Conservation (phyloP, 768 basidiomycete species). For the Candolleomyces eurysporus region DNA sequence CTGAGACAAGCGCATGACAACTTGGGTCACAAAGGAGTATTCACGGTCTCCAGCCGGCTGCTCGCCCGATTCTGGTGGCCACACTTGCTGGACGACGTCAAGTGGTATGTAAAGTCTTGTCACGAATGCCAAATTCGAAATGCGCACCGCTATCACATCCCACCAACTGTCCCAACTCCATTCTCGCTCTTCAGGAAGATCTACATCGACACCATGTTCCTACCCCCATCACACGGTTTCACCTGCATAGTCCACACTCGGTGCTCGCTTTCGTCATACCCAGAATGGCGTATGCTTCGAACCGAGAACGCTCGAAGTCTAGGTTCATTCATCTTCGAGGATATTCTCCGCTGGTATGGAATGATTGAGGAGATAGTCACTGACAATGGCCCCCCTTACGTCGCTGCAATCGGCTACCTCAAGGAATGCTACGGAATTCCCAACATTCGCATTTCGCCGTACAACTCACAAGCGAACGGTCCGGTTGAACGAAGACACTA, state of each 20-base stretch:
- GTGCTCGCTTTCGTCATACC: conserved; percentile 19
- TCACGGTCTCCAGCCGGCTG: conserved; percentile 12
- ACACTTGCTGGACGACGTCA: conserved; percentile 26
- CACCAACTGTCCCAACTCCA: conserved; percentile 22
- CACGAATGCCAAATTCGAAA: conserved; percentile 26
- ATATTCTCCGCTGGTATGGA: conserved; percentile 38
- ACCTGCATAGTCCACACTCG: conserved; percentile 23
- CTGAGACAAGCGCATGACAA: conserved; percentile 21
- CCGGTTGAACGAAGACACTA: conserved; percentile 29
- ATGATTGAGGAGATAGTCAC: conserved; percentile 28
- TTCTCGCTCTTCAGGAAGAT: conserved; percentile 22
- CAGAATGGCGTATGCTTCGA: conserved; percentile 18
- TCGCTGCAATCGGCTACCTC: conserved; percentile 18
- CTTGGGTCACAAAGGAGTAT: conserved; percentile 27
- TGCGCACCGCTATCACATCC: conserved; percentile 21
- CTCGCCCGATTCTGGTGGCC: conserved; percentile 25
- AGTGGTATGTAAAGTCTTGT: conserved; percentile 29
- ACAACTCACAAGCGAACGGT: conserved; percentile 40
- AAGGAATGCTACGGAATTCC: conserved; percentile 24
- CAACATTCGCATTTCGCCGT: conserved; percentile 38
- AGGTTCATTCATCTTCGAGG: conserved; percentile 25
- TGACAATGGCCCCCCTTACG: conserved; percentile 29
- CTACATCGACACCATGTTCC: conserved; percentile 28
- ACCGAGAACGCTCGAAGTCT: conserved; percentile 20
- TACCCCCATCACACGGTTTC: conserved; percentile 18